Evolutionary conservation across 192 early-diverging fungal species (phyloP).

Genomic region (Paraglomus occultum): DNA sequence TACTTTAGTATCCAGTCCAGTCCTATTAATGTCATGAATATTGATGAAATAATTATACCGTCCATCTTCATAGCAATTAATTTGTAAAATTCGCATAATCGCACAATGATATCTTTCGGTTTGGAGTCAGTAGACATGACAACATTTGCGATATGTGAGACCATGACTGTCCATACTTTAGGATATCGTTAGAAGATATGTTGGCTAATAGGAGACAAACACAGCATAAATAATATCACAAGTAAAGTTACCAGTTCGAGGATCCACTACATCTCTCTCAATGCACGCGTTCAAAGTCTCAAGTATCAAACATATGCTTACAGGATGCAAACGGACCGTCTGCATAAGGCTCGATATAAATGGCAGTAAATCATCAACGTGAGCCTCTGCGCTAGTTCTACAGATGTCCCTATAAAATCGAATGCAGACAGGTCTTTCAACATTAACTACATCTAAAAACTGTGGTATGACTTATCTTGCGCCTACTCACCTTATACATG

Average conservation of each 20-base stretch:
- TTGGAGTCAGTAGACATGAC: slow-evolving; percentile 30
- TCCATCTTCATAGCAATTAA: slow-evolving; percentile 48
- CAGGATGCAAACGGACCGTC: slow-evolving; percentile 41
- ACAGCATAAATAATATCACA: neutral
- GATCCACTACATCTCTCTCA: slow-evolving; percentile 42
- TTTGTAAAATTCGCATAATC: slow-evolving; percentile 49
- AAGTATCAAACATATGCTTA: slow-evolving; percentile 46
- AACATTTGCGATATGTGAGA: slow-evolving; percentile 45
- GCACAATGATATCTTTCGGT: slow-evolving; percentile 30
- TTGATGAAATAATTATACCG: slow-evolving; percentile 34
- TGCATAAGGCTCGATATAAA: slow-evolving; percentile 49
- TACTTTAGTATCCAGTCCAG: neutral
- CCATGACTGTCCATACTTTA: slow-evolving; percentile 47
- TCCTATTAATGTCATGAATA: neutral
- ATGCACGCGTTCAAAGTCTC: slow-evolving; percentile 47
- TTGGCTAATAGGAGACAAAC: neutral
- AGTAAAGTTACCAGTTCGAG: slow-evolving; percentile 38
- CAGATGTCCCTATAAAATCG: slow-evolving; percentile 45
- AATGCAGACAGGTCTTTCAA: neutral
- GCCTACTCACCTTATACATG: slow-evolving; percentile 42
- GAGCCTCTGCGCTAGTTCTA: slow-evolving; percentile 38
- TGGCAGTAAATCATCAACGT: slow-evolving; percentile 48
- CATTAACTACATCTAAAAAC: neutral
- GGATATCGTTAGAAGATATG: neutral
- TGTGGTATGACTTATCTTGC: neutral